Conservation (phyloP, 306 rosid genomes). For the Benincasa hispida region DNA sequence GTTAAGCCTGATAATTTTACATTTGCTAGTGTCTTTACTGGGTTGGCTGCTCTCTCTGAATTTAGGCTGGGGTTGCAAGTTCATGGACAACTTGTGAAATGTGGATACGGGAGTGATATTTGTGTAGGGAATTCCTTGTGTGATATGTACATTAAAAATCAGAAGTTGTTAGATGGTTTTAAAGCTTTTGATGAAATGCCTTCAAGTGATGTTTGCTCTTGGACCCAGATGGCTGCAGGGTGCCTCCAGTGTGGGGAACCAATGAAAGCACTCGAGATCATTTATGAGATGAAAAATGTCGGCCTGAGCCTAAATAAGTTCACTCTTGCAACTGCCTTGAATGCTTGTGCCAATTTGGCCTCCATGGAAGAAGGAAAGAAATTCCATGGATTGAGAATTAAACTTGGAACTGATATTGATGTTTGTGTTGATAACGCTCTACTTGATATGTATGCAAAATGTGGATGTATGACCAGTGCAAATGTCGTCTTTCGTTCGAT, state of each 20-base stretch:
- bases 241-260: constrained; percentile 54
- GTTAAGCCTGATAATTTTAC: constrained; percentile 46
- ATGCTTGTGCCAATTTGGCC: constrained; percentile 52
- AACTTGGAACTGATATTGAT: constrained; percentile 48
- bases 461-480: constrained; percentile 53
- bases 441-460: constrained; percentile 79
- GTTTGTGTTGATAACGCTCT: constrained; percentile 66
- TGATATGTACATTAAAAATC: constrained; percentile 53
- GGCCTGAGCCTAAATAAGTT: constrained; percentile 49
- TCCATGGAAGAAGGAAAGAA: constrained; percentile 65
- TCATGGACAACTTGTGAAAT: constrained; percentile 48
- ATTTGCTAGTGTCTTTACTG: constrained; percentile 47
- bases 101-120: constrained; percentile 48
- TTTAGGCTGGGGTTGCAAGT: constrained; percentile 46
- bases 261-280: constrained; percentile 34
- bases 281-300: constrained; percentile 29
- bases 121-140: constrained; percentile 55
- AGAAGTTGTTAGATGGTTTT: constrained; percentile 38
- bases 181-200: constrained; percentile 59
- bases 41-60: constrained; percentile 41
- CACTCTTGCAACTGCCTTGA: constrained; percentile 58
- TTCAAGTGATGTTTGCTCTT: constrained; percentile 48
- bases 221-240: constrained; percentile 71
- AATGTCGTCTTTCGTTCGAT: constrained; percentile 29
- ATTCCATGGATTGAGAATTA: constrained; percentile 52